These are phyloP conservation scores for Spinacia oleracea DNA, from an alignment of 179 eudicot species.

Conservation along the genomic window DNA sequence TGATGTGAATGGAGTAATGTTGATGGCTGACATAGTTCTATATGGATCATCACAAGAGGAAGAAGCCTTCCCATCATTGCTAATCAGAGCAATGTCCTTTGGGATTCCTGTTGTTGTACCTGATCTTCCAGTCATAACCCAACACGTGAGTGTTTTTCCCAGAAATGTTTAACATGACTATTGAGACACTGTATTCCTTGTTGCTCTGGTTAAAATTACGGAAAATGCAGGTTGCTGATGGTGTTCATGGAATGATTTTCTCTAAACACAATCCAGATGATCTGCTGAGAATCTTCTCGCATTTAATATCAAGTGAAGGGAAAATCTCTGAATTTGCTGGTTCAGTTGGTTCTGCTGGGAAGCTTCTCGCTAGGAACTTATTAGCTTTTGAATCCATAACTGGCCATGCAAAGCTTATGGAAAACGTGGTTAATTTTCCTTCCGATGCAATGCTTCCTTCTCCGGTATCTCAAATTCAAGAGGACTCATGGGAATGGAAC, in stretches of 20 bases:
- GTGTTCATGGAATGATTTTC: slow-evolving; percentile 84
- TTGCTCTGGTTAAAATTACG: slow-evolving; percentile 2
- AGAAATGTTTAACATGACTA: slow-evolving; percentile 6
- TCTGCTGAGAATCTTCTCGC: slow-evolving; percentile 64
- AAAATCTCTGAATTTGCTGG: slow-evolving; percentile 62
- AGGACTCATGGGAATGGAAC: slow-evolving; percentile 78
- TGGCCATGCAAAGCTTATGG: slow-evolving; percentile 73
- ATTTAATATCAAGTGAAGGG: slow-evolving; percentile 55
- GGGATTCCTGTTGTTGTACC: slow-evolving; percentile 81
- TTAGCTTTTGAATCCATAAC: slow-evolving; percentile 73
- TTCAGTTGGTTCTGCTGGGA: slow-evolving; percentile 73
- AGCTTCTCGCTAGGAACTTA: slow-evolving; percentile 70
- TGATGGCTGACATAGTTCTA: slow-evolving; percentile 82
- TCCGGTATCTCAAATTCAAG: slow-evolving; percentile 58
- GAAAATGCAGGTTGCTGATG: slow-evolving; percentile 64
- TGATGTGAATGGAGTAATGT: slow-evolving; percentile 66
- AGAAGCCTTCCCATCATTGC: slow-evolving; percentile 80
- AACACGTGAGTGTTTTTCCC: slow-evolving; percentile 57
- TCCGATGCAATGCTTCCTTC: slow-evolving; percentile 70
- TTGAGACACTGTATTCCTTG: neutral
- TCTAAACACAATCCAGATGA: slow-evolving; percentile 65
- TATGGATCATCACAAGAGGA: slow-evolving; percentile 87
- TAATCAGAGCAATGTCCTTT: slow-evolving; percentile 79
- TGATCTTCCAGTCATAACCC: slow-evolving; percentile 65
- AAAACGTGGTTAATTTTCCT: slow-evolving; percentile 69